Evolutionary conservation across 495 filamentous ascomycete species (phyloP).

Genomic region (Immersiella caudata): DNA sequence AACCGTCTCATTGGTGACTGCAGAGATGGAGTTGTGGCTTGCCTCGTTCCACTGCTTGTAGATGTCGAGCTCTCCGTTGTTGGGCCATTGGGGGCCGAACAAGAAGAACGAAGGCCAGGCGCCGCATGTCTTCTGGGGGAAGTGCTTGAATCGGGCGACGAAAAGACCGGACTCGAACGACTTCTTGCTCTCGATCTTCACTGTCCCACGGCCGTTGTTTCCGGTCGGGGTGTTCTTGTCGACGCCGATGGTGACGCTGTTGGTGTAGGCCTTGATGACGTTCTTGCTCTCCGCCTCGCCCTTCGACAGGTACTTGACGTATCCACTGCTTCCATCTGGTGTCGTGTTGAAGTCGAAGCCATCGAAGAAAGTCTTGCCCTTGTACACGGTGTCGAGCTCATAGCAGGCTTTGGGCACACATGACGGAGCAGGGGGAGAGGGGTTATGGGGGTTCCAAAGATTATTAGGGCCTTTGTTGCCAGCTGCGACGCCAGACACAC

Average conservation of each 20-base stretch:
- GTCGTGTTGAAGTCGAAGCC: slow-evolving; percentile 54
- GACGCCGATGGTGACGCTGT: slow-evolving; percentile 53
- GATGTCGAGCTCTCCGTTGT: slow-evolving; percentile 83
- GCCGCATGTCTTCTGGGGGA: slow-evolving; percentile 68
- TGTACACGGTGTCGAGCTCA: slow-evolving; percentile 49
- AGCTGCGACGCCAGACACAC: slow-evolving; percentile 20
- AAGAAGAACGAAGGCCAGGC: slow-evolving; percentile 66
- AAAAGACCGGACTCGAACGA: slow-evolving; percentile 70
- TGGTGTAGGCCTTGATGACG: slow-evolving; percentile 53
- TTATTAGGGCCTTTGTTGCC: too few relatives aligned
- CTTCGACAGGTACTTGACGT: slow-evolving; percentile 63
- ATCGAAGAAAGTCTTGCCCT: slow-evolving; percentile 54
- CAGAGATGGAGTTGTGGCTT: slow-evolving; percentile 64
- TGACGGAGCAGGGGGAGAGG: too few relatives aligned
- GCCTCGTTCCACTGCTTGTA: slow-evolving; percentile 79
- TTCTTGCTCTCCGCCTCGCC: slow-evolving; percentile 53
- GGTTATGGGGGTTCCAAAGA: too few relatives aligned
- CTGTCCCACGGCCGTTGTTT: slow-evolving; percentile 59
- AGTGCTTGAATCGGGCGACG: slow-evolving; percentile 69
- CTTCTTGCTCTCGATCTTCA: slow-evolving; percentile 69
- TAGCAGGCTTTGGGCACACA: slow-evolving; percentile 29
- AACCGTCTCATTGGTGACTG: slow-evolving; percentile 66
- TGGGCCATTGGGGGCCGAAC: slow-evolving; percentile 72
- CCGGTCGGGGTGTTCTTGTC: slow-evolving; percentile 36
- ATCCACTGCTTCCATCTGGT: slow-evolving; percentile 44